Conservation (phyloP, 805 yeast genomes). For the Yamadazyma takamatsuzukensis region DNA sequence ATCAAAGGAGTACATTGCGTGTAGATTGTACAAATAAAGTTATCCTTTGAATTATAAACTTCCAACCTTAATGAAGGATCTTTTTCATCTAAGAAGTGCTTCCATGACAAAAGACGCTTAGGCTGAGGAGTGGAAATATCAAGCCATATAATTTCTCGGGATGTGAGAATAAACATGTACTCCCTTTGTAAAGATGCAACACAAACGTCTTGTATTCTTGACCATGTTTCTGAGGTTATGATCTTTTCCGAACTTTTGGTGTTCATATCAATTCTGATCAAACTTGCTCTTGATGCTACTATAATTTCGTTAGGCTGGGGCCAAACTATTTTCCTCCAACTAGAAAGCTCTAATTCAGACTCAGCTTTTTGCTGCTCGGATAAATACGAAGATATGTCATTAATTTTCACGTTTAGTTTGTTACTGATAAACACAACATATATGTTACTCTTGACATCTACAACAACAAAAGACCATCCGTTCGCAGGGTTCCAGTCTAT, state of each 20-base stretch:
- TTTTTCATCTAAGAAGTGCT: constrained; percentile 53
- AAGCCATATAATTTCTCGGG: constrained; percentile 61
- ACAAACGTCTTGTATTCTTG: constrained; percentile 44
- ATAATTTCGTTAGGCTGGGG: constrained; percentile 23
- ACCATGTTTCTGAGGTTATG: constrained; percentile 52
- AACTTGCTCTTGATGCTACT: constrained; percentile 42
- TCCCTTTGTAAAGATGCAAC: constrained; percentile 10
- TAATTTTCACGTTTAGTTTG: constrained; percentile 1
- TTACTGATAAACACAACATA: constrained; percentile 28
- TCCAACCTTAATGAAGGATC: constrained; percentile 53
- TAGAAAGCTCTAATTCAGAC: constrained; percentile 54
- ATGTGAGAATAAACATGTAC: constrained; percentile 55
- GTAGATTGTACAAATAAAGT: constrained; percentile 22
- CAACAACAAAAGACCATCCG: constrained; percentile 31
- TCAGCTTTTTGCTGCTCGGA: no score
- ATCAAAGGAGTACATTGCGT: constrained; percentile 27
- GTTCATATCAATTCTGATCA: constrained; percentile 26
- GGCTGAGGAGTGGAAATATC: constrained; percentile 21
- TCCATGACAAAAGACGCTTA: constrained; percentile 62
- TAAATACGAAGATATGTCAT: constrained; percentile 3
- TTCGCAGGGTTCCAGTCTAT: constrained; percentile 43
- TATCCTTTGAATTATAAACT: constrained; percentile 19
- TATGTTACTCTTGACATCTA: constrained; percentile 56
- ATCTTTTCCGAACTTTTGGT: constrained; percentile 20
- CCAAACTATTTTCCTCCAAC: constrained; percentile 54